phyloP scores from a whole-genome alignment of 108 stramenopile species.

The Cyclotella baltica region DNA sequence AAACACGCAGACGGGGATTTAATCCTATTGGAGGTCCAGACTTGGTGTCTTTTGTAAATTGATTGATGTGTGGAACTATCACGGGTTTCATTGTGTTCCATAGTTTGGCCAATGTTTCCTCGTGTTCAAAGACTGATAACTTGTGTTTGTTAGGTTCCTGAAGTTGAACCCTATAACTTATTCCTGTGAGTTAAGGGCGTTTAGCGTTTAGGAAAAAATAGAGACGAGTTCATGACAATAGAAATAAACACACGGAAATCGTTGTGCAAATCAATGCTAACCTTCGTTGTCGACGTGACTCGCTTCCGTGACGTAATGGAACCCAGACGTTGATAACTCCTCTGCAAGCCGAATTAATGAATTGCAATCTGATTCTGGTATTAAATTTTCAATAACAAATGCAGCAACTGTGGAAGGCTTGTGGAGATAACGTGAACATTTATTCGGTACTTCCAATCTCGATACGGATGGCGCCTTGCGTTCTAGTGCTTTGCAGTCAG shows the following conservation, averaged over 20 bases:
- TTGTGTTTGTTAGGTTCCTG: conserved; percentile 76
- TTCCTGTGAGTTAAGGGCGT: not conserved
- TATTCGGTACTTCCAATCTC: conserved; percentile 29
- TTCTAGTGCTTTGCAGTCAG: no score
- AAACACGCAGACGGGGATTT: conserved; percentile 76
- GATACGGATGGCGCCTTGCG: conserved; percentile 17
- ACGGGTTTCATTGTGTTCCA: conserved; percentile 50
- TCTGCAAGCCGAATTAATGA: conserved; percentile 52
- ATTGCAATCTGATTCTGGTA: conserved; percentile 51
- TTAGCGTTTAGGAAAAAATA: not conserved
- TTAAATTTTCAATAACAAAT: conserved; percentile 51
- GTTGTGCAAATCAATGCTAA: not conserved
- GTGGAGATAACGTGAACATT: conserved; percentile 63
- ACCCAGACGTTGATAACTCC: conserved; percentile 34
- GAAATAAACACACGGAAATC: not conserved
- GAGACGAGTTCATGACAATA: not conserved
- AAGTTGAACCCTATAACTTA: conserved; percentile 51
- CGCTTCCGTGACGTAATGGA: conserved; percentile 70
- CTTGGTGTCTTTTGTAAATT: conserved; percentile 37
- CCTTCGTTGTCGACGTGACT: conserved; percentile 64
- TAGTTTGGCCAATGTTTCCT: conserved; percentile 37
- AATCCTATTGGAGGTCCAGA: conserved; percentile 57
- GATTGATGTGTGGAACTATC: conserved; percentile 21
- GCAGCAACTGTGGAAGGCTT: conserved; percentile 57
- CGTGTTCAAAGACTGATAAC: conserved; percentile 67